A percentile compares a stretch with the other conserved stretches of the same genome.
These are phyloP conservation scores for Stachybotrys elegans DNA, from an alignment of 2,329 filamentous ascomycete species.

Conservation along the genomic window DNA sequence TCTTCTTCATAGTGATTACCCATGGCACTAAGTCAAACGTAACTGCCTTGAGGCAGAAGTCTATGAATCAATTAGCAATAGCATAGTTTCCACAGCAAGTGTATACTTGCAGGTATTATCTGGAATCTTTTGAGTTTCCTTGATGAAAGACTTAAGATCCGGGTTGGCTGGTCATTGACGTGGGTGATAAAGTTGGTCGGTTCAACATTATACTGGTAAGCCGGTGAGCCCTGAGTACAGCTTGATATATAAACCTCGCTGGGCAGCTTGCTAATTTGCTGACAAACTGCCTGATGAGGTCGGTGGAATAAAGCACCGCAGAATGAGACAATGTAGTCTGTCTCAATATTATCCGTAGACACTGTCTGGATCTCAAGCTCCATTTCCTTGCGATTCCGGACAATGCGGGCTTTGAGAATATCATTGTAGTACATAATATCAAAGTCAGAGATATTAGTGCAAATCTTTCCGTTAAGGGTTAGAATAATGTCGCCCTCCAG, in stretches of 20 bases:
- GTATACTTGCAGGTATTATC: constrained; percentile 77
- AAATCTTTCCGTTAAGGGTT: constrained; percentile 83
- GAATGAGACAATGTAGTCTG: constrained; percentile 85
- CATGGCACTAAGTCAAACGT: constrained; percentile 98
- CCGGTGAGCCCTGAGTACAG: constrained; percentile 73
- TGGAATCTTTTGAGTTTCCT: constrained; percentile 78
- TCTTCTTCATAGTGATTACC: constrained; percentile 99
- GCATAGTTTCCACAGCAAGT: not conserved
- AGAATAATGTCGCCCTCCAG: constrained; percentile 90
- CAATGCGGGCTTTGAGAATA: constrained; percentile 74
- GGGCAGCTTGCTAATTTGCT: constrained; percentile 95
- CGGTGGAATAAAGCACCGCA: constrained; percentile 91
- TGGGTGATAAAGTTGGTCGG: constrained; percentile 97
- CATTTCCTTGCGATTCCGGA: constrained; percentile 79
- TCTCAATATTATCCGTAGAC: constrained; percentile 85
- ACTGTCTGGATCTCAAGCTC: constrained; percentile 76
- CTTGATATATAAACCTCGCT: constrained; percentile 95
- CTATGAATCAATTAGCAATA: constrained; percentile 30
- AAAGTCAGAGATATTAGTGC: constrained; percentile 87
- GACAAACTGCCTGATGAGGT: constrained; percentile 91
- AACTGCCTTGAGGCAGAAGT: constrained; percentile 95
- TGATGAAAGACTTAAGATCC: constrained; percentile 75
- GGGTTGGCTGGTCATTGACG: constrained; percentile 87
- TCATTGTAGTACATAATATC: constrained; percentile 96
- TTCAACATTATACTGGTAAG: constrained; percentile 86